Evolutionary conservation across 2,329 filamentous ascomycete species (phyloP), one percentile per base, ranked within the genome.

Genomic region (Blastomyces emzantsi): DNA sequence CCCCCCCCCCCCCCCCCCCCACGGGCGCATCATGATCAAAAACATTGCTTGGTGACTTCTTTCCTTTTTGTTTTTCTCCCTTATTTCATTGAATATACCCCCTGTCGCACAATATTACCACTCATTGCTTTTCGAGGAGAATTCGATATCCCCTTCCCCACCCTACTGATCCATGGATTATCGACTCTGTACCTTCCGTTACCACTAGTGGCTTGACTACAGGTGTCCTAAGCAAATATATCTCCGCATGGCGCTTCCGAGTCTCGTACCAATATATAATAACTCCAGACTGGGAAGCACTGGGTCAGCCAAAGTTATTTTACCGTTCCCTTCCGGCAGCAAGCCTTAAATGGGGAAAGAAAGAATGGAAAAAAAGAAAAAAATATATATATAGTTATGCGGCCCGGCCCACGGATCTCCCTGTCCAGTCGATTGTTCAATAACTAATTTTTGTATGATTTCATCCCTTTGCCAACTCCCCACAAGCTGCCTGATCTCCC

Each of bases 371-470:
- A n/a, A 36, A 17, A 28, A 19, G 30, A 17, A 54, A 15, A 6
- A 25, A 30, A 52, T 17, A 30, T 2, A 30, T 30, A 30, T 30
- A 30, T 4, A 4, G 19, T n/a, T 55, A 30, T 55, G 30, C 52
- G 28, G 52, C 52, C 52, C 52, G 52, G 19, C 30, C 52, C 52
- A 55, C 30, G 17, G 52, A 55, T 55, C 52, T 55, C n/a, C 52
- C 52, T 36, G 17, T 36, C 28, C 30, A 36, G 17, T 22, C 19
- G 30, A 15, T n/a, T n/a, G 52, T 55, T 55, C 52, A 17, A 36
- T 55, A 30, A 19, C n/a, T n/a, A n/a, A n/a, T 55, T 3, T 19
- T 6, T 2, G 17, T 2, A 55, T 22, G 15, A n/a, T 36, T n/a
- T 55, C 52, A 5, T 19, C 52, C n/a, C n/a, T n/a, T n/a, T 33